Evolutionary conservation across 1,284 basidiomycete genomes (phyloP), one percentile per base, ranked within the genome.

Genomic region (Puccinia triticina): DNA sequence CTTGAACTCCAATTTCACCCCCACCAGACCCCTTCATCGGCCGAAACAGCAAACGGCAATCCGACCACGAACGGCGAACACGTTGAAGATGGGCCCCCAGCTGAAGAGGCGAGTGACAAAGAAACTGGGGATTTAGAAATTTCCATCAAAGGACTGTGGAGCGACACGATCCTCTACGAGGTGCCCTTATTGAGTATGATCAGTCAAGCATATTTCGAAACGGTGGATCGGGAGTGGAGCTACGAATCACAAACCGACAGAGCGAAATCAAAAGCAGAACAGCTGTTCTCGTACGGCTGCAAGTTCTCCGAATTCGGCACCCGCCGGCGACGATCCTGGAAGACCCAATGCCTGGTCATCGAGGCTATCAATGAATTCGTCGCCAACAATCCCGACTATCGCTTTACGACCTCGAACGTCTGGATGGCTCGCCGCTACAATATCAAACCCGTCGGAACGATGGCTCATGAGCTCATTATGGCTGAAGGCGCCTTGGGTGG

Each of bases 291-390:
- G 55, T 90, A 90, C 0, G 92, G 92, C 3, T 93, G 95, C 84
- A 86, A 88, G 1, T 93, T 97, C 86, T 95, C 92, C 85, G 97
- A 99, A 86, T 98, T 98, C 84, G 97, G 97, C 1, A 96, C 96
- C 0, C 90, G 96, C 18, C 89, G 97, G 57, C 89, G 97, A 83
- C 89, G 97, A 59, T 94, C 94, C 5, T 94, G 91, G 85, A 87
- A 90, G 18, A 89, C 91, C 0, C 97, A 99, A 83, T 93, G 94
- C 84, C 87, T 93, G 55, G 92, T 98, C 32, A 88, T 99, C 43
- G 87, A 90, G 72, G 91, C 90, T 0, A 88, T 99, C 64, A 61
- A 86, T 66, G 84, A 85, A 59, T 10, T 94, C 94, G 0, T 89
- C 89, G 67, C 87, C 97, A 29, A 87, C 89, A n/a, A 48, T 46